Base-by-base conservation (phyloP, 192 early-diverging fungal genomes). In the Linnemannia exigua region DNA sequence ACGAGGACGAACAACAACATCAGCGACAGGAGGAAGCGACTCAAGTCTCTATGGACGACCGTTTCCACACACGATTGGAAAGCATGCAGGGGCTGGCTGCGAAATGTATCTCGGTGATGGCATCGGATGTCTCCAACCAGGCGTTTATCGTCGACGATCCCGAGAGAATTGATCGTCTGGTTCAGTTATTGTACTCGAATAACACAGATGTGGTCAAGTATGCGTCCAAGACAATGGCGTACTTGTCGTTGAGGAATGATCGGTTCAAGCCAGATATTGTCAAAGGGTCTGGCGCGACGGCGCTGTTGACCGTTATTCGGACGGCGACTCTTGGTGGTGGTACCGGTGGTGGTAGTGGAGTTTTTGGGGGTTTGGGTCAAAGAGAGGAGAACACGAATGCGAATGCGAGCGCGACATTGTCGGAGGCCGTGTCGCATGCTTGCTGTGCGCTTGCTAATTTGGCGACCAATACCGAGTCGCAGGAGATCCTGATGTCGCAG, bases 391-490 rank as follows among this genome's bases (percentile, higher is more conserved):
- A n/a, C n/a, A n/a, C n/a, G n/a, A 19, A 54, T 51, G 71, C 15
- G 33, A 37, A 20, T 31, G 28, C 67, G 22, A 35, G 31, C 19
- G 73, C 52, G 33, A 68, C 79, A 1, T 48, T 88, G 50, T 73
- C 81, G 0, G 85, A 85, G 20, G 83, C 89, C 1, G 87, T 91
- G 31, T 88, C 92, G 0, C 91, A 92, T 79, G 79, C 88, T 5
- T 91, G 90, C 66, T 92, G 92, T 81, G 92, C 92, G 0, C 74
- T 92, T 67, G 92, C 92, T 15, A 92, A 92, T 67, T 75, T 92
- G 83, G 92, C 92, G 9, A 92, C 92, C 4, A 92, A 92, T 67
- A 88, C 90, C 61, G 89, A 81, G 70, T 82, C 68, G 4, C 90
- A 90, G 54, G 67, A 88, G 44, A 86, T 87, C 54, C 69, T 92